Base-by-base conservation (phyloP, 75 land plant genomes). In the Pseudotsuga menziesii region DNA sequence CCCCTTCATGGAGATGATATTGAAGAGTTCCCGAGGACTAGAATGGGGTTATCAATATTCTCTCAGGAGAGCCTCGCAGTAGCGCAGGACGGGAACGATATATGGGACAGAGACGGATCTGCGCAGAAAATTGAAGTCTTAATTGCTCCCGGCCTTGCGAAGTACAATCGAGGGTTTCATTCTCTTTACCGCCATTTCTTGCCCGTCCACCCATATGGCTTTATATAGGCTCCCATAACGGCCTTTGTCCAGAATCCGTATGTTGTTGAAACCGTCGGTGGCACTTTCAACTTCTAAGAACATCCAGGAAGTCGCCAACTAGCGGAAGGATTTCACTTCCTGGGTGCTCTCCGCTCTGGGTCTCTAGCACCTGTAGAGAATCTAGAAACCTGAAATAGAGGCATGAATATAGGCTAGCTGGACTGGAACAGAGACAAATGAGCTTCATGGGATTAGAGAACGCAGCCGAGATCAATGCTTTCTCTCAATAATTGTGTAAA, bases 1-100 rank as follows among this genome's bases (percentile, higher is more conserved):
- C 78, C 16, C 75, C 80, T 22, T 79, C 80, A n/a, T 86, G 85
- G 58, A 87, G 75, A 44, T 77, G 80, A 52, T 78, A 73, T 20
- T 84, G 83, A 41, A 89, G 73, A 70, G 79, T 82, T 58, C 73
- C 76, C 80, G 71, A 60, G 7, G 80, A 80, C 23, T 60, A 27
- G 26, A 81, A 82, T 54, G 80, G 83, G 79, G 72, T 74, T 2
- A 82, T 26, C 22, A 89, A 58, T 32, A 87, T 78, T 48, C 85
- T 62, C 77, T 89, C 91, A 3, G 85, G 1, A 86, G 91, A 0
- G 81, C 85, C 77, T 89, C 85, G 29, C 85, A 80, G 74, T 29
- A 87, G 22, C 87, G 87, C 7, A 82, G 1, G 0, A 89, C 39
- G 27, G 81, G 61, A 11, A 86, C 87, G 1, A 89, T 8, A 73